phyloP scores from a whole-genome alignment of 805 yeast genomes.

The Saccharomyces mikatae region DNA sequence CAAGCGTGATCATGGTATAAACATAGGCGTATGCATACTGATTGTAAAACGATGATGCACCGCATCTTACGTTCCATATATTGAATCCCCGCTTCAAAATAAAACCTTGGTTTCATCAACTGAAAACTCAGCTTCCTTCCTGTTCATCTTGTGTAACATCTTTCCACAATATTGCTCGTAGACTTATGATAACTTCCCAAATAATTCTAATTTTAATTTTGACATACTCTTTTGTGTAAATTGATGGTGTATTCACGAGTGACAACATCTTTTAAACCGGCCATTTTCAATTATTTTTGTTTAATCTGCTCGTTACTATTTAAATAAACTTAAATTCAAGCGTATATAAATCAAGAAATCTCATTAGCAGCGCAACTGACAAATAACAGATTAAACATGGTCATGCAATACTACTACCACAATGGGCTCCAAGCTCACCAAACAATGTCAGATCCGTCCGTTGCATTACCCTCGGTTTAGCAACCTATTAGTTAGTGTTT shows the following conservation, averaged over 20 bases:
- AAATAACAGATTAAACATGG: not conserved
- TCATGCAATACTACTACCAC: not conserved
- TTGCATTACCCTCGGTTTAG: not conserved
- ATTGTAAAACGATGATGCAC: not conserved
- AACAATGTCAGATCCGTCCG: not conserved
- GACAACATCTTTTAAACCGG: conserved; percentile 85
- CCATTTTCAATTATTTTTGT: conserved; percentile 23
- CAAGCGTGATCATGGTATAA: not conserved
- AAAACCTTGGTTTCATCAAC: not conserved
- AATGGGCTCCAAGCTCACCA: not conserved
- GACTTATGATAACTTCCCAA: not conserved
- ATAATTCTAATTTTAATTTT: not conserved
- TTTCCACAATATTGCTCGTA: not conserved
- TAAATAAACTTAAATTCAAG: not conserved
- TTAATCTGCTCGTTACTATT: not conserved
- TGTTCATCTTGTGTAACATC: too few species aligned
- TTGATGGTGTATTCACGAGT: conserved; percentile 99
- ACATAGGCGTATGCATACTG: not conserved
- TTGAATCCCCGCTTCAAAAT: too few species aligned
- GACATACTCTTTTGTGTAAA: conserved; percentile 94
- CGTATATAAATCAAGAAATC: not conserved
- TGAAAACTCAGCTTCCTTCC: not conserved
- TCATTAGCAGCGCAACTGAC: not conserved
- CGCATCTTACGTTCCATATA: not conserved
- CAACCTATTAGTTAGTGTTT: not conserved